phyloP scores from a whole-genome alignment of 202 grass and related monocot species.

The Schoenoplectus tabernaemontani region DNA sequence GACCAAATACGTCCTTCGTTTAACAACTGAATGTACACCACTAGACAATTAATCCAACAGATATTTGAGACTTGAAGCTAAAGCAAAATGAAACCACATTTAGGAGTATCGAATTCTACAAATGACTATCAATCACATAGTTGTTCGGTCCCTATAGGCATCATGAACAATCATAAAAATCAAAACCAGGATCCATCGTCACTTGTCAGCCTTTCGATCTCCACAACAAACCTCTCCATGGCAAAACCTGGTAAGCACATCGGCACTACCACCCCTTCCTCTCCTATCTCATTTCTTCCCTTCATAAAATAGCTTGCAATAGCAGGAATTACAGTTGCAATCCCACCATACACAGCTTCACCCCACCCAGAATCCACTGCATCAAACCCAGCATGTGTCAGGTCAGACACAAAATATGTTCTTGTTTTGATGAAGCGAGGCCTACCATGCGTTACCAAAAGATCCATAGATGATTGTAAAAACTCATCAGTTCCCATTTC shows the following conservation, averaged over 20 bases:
- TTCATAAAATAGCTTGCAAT: slow-evolving; percentile 8
- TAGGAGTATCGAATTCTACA: background rate
- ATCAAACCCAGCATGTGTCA: slow-evolving; percentile 36
- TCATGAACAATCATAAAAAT: background rate
- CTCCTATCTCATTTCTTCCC: slow-evolving; percentile 4
- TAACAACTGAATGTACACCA: background rate
- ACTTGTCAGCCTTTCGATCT: slow-evolving; percentile 26
- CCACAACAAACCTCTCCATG: slow-evolving; percentile 42
- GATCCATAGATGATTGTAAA: slow-evolving; percentile 39
- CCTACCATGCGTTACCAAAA: slow-evolving; percentile 30
- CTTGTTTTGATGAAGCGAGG: slow-evolving; percentile 35
- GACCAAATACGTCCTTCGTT: background rate
- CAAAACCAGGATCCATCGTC: background rate
- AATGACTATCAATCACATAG: background rate
- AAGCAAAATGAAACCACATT: background rate
- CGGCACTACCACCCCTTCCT: slow-evolving; percentile 26
- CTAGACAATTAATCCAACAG: background rate
- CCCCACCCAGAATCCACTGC: slow-evolving; percentile 55
- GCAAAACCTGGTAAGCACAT: slow-evolving; percentile 29
- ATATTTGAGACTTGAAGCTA: background rate
- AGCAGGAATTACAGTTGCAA: background rate
- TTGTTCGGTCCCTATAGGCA: background rate
- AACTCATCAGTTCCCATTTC: slow-evolving; percentile 34
- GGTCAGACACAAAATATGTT: slow-evolving; percentile 42
- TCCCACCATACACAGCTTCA: slow-evolving; percentile 36